Evolutionary conservation across 305 asterid species (phyloP).

Genomic region (Withania somnifera): DNA sequence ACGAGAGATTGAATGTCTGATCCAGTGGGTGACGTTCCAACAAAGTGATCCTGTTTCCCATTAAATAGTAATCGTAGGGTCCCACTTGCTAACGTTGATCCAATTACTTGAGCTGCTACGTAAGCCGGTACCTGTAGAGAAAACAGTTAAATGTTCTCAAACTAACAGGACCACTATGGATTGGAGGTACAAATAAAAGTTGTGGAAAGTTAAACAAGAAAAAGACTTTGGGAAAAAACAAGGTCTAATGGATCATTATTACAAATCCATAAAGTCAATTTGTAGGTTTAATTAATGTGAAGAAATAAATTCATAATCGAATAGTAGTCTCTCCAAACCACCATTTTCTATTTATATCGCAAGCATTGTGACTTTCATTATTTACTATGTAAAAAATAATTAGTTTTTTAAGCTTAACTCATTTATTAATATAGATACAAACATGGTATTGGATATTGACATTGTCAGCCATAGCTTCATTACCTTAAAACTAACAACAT

Average conservation of each 20-base stretch:
- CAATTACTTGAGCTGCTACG: conserved; percentile 22
- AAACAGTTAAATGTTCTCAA: conserved; percentile 1
- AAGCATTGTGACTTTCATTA: not conserved
- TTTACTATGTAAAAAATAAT: too few relatives aligned
- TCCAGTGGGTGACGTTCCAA: conserved; percentile 31
- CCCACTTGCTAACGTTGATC: conserved; percentile 35
- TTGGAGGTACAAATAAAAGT: not conserved
- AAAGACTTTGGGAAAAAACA: not conserved
- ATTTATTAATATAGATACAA: not conserved
- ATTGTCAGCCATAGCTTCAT: not conserved
- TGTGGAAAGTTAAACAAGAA: not conserved
- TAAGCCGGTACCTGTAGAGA: conserved; percentile 23
- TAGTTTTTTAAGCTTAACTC: too few relatives aligned
- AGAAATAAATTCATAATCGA: not conserved
- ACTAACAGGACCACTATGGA: not conserved
- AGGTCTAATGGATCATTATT: not conserved
- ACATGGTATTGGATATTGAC: not conserved
- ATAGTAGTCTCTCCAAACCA: too few relatives aligned
- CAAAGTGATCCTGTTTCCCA: conserved; percentile 16
- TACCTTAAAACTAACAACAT: not conserved
- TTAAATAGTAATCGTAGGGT: conserved; percentile 26
- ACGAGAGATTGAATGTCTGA: conserved; percentile 28
- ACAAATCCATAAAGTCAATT: not conserved
- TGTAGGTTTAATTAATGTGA: not conserved
- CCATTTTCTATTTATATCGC: not conserved